A percentile compares a stretch with the other conserved stretches of the same genome.
These are phyloP conservation scores for Erythrobasidium hasegawianum DNA, from an alignment of 1,284 basidiomycete genomes.

Conservation along the genomic window DNA sequence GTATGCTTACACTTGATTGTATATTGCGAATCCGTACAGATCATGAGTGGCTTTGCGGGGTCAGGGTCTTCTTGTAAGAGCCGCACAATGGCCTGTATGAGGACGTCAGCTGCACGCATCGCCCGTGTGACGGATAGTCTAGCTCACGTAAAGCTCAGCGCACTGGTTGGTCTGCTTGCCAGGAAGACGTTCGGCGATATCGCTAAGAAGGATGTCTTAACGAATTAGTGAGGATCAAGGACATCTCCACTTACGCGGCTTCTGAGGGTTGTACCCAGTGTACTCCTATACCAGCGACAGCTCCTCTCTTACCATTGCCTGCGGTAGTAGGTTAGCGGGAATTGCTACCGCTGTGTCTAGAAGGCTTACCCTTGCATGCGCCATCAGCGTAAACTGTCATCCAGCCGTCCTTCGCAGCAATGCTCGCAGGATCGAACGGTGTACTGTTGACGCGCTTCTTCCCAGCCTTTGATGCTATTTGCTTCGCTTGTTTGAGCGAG, in stretches of 20 bases:
- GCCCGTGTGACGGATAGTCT: not conserved
- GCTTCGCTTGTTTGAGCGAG: not conserved
- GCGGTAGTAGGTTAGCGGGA: not conserved
- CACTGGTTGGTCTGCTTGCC: conserved; percentile 82
- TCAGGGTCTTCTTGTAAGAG: conserved; percentile 63
- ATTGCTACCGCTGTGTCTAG: not conserved
- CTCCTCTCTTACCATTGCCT: conserved; percentile 29
- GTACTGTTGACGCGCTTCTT: not conserved
- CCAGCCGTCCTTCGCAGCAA: conserved; percentile 9
- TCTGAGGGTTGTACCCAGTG: conserved; percentile 18
- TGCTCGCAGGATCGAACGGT: not conserved
- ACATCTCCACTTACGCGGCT: conserved; percentile 1
- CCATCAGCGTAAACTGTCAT: conserved; percentile 23
- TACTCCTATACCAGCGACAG: conserved; percentile 29
- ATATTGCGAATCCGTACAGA: conserved; percentile 73
- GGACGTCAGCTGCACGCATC: not conserved
- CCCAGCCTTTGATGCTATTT: not conserved
- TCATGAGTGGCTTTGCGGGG: conserved; percentile 57
- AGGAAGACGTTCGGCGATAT: conserved; percentile 70
- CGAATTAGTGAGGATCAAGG: not conserved
- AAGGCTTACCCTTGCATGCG: conserved; percentile 9
- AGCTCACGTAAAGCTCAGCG: conserved; percentile 71
- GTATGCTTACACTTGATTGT: conserved; percentile 63
- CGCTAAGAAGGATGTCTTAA: conserved; percentile 24
- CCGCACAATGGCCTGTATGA: conserved; percentile 64